A percentile compares a stretch with the other conserved stretches of the same genome.
These are phyloP conservation scores for Ajuga chamaepitys DNA, from an alignment of 257 asterid species.

Conservation along the genomic window DNA sequence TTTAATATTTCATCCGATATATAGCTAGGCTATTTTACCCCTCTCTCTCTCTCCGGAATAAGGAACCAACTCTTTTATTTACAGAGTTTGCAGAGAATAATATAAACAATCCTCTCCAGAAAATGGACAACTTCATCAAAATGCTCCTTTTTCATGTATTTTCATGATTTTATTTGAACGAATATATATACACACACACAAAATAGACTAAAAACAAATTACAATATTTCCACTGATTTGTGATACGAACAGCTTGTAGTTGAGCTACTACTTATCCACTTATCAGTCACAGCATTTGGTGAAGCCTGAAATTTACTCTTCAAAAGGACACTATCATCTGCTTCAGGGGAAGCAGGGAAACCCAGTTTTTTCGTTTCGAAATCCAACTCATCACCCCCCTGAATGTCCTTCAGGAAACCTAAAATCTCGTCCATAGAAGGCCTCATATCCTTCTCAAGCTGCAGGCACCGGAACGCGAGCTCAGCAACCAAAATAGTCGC, in stretches of 20 bases:
- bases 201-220: not conserved
- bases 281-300: conserved; percentile 28
- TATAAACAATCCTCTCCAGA: too few species aligned
- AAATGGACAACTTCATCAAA: too few species aligned
- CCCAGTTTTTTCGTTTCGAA: not conserved
- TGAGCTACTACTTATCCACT: conserved; percentile 31
- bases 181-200: not conserved
- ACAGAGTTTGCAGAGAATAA: too few species aligned
- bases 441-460: conserved; percentile 39
- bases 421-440: conserved; percentile 52
- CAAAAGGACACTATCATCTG: conserved; percentile 27
- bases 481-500: conserved; percentile 43
- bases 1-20: too few species aligned
- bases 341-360: conserved; percentile 24
- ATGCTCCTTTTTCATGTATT: not conserved
- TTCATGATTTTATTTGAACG: not conserved
- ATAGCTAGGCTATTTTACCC: too few species aligned
- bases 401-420: conserved; percentile 22
- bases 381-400: not conserved
- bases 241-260: conserved; percentile 15
- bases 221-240: not conserved
- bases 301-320: conserved; percentile 24
- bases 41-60: too few species aligned
- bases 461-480: conserved; percentile 49
- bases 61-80: too few species aligned